Evolutionary conservation across 306 rosid genomes (phyloP).

Genomic region (Gillenia trifoliata): DNA sequence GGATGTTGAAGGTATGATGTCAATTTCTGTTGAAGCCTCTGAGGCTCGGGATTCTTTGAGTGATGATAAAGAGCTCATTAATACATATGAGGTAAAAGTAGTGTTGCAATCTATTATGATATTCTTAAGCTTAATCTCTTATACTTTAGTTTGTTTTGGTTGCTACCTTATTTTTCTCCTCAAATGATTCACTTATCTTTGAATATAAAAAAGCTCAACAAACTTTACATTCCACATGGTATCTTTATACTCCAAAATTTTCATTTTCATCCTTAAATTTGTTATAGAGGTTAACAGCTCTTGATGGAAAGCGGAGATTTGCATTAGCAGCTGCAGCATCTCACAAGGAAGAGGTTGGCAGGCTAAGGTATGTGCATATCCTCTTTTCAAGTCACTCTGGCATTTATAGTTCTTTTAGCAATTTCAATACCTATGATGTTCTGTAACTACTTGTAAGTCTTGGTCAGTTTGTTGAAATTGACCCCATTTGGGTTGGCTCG

Average conservation of each 20-base stretch:
- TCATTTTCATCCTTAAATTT: slow-evolving; percentile 8
- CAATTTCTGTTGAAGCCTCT: slow-evolving; percentile 92
- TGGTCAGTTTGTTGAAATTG: background rate
- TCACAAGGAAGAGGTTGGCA: slow-evolving; percentile 92
- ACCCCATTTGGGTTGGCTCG: background rate
- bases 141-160: background rate
- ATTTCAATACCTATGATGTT: background rate
- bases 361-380: slow-evolving; percentile 60
- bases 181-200: background rate
- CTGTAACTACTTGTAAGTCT: too few species aligned
- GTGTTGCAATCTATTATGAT: background rate
- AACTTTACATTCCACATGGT: background rate
- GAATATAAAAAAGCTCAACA: background rate
- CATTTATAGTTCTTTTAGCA: background rate
- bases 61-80: slow-evolving; percentile 85
- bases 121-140: background rate
- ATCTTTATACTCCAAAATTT: slow-evolving; percentile 8
- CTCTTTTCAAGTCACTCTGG: slow-evolving; percentile 16
- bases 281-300: slow-evolving; percentile 82
- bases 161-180: background rate
- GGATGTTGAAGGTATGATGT: slow-evolving; percentile 99
- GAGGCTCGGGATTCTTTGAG: slow-evolving; percentile 89
- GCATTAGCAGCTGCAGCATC: slow-evolving; percentile 94
- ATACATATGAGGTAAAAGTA: slow-evolving; percentile 72
- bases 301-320: slow-evolving; percentile 93